Percentiles rank a stretch among this genome's conserved stretches.
Evolutionary conservation across 805 yeast species (phyloP).

Genomic region (Starmerella roubikii): DNA sequence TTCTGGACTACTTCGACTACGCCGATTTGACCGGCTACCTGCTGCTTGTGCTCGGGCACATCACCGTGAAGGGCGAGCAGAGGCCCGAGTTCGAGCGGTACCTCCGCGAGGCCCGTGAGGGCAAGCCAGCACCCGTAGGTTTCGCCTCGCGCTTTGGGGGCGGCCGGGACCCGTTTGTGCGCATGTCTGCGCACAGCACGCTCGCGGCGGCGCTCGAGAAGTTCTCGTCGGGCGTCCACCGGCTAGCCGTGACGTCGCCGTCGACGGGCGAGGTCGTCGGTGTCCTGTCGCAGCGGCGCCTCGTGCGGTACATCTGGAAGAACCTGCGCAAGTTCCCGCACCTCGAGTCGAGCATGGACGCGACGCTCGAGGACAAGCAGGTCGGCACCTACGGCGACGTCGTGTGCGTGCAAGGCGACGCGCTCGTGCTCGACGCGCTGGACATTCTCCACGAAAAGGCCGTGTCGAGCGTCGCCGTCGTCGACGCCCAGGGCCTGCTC

Average conservation of each 20-base stretch:
- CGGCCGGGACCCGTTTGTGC: conserved; percentile 68
- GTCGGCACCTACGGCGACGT: conserved; percentile 61
- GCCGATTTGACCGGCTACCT: conserved; percentile 80
- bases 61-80: conserved; percentile 29
- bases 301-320: conserved; percentile 78
- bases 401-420: conserved; percentile 75
- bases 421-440: conserved; percentile 73
- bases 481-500: conserved; percentile 60
- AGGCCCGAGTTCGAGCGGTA: conserved; percentile 26
- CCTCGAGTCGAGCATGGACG: conserved; percentile 55
- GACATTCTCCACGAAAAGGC: conserved; percentile 70
- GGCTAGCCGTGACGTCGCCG: conserved; percentile 57
- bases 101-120: conserved; percentile 57
- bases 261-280: conserved; percentile 53
- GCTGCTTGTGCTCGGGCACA: conserved; percentile 67
- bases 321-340: conserved; percentile 76
- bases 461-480: conserved; percentile 84
- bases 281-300: conserved; percentile 77
- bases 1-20: conserved; percentile 65
- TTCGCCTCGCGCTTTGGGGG: conserved; percentile 75
- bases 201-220: conserved; percentile 67
- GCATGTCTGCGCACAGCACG: conserved; percentile 47
- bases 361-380: conserved; percentile 51
- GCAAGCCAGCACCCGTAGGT: conserved; percentile 82
- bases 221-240: conserved; percentile 89